These are phyloP conservation scores for Podospora sp. DNA, from an alignment of 495 filamentous ascomycete species.

Conservation along the genomic window DNA sequence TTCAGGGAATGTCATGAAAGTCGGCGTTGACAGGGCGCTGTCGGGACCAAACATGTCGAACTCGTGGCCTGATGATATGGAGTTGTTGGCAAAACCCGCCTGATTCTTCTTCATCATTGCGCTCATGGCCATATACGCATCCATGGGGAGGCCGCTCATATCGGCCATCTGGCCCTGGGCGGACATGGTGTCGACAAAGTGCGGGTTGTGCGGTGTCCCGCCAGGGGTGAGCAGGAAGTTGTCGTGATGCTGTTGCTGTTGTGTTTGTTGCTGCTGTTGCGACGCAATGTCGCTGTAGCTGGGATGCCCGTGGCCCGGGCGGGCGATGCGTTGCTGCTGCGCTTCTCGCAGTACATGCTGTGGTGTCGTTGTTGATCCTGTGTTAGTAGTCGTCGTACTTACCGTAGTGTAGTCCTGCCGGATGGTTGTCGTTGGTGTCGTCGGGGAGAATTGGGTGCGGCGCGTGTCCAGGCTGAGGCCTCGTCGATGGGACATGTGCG, in stretches of 20 bases:
- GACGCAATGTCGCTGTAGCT: slow-evolving; percentile 25
- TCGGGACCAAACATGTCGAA: slow-evolving; percentile 45
- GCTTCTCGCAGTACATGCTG: slow-evolving; percentile 70
- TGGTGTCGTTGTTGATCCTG: slow-evolving; percentile 56
- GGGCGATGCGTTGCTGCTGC: slow-evolving; percentile 71
- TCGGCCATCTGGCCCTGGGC: slow-evolving; percentile 33
- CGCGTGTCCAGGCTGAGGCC: slow-evolving; percentile 79
- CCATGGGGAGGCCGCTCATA: slow-evolving; percentile 39
- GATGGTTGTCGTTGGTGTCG: slow-evolving; percentile 41
- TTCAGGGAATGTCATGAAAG: slow-evolving; percentile 49
- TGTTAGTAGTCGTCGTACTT: slow-evolving; percentile 63
- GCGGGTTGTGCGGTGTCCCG: slow-evolving; percentile 48
- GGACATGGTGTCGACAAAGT: slow-evolving; percentile 44
- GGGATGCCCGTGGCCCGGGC: slow-evolving; percentile 57
- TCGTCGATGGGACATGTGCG: slow-evolving; percentile 64
- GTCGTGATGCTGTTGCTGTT: slow-evolving; percentile 28
- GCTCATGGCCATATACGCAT: slow-evolving; percentile 48
- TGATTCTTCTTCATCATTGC: slow-evolving; percentile 48
- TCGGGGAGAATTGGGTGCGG: slow-evolving; percentile 50
- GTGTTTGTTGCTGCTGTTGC: slow-evolving; percentile 26
- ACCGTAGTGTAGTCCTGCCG: slow-evolving; percentile 57
- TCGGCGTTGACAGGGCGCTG: slow-evolving; percentile 48
- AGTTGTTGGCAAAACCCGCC: slow-evolving; percentile 34
- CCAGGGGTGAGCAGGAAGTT: slow-evolving; percentile 52
- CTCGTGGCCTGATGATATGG: slow-evolving; percentile 35